Evolutionary conservation across 345 rosid species (phyloP).

Genomic region (Camelina neglecta): DNA sequence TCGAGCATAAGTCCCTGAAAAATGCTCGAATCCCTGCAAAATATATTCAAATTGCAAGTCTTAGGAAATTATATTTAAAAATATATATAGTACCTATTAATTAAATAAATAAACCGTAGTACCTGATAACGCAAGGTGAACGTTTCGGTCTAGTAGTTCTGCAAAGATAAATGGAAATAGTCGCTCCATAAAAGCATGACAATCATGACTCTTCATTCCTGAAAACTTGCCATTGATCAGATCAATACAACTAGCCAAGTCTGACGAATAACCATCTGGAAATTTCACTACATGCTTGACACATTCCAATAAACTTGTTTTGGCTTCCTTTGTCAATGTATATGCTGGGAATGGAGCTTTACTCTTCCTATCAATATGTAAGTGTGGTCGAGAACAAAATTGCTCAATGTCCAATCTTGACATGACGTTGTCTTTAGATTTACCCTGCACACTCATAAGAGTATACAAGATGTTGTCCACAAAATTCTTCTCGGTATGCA

Average conservation of each 20-base stretch:
- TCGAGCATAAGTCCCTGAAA: no score
- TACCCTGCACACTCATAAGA: background rate
- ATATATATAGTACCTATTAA: no score
- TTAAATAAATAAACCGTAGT: no score
- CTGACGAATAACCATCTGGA: background rate
- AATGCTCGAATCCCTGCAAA: no score
- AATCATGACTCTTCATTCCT: background rate
- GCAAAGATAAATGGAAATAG: no score
- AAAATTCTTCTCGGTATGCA: background rate
- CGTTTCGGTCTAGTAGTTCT: no score
- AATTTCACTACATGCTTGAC: background rate
- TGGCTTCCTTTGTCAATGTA: background rate
- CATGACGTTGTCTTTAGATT: background rate
- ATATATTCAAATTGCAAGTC: no score
- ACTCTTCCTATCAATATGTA: background rate
- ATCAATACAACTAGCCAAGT: background rate
- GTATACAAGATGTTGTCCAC: slow-evolving; percentile 1
- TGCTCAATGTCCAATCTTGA: background rate
- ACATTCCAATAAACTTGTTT: background rate
- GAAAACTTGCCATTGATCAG: background rate
- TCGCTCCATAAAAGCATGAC: no score
- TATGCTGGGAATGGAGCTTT: background rate
- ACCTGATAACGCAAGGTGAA: no score
- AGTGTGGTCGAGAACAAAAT: background rate
- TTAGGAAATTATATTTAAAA: no score